Evolutionary conservation across 495 filamentous ascomycete species (phyloP), one percentile per base, ranked within the genome.

Genomic region (Penicillium pulvis): DNA sequence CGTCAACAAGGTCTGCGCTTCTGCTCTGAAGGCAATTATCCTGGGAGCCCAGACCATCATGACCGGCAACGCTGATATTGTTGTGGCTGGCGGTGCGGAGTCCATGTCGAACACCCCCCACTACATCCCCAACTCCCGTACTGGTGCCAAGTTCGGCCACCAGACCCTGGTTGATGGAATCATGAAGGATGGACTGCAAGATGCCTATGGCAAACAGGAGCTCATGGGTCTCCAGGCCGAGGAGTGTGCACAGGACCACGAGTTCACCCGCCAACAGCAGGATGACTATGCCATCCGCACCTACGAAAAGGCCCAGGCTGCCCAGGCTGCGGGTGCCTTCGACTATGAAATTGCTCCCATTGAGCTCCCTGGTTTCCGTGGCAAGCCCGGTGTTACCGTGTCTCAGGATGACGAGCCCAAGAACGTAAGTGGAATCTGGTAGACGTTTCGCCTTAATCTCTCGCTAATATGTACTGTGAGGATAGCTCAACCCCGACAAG

Each of bases 101-200:
- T 94, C 90, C 76, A 98, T 98, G 94, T 93, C 91, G 60, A 98
- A 97, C 79, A 82, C 86, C 49, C 95, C 95, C n/a, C 92, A 98
- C 78, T 98, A 98, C 79, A 85, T 96, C 45, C 90, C 91, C 45
- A 88, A 79, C 66, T 79, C 92, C 26, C 90, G 94, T 63, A 85
- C 75, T 50, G 94, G 94, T 49, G 84, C 86, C 70, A 97, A 97
- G 78, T 98, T 90, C 75, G 94, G 94, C 65, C 82, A 96, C 77
- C 87, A 90, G 70, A 84, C 75, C 33, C 78, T 98, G 56, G 82
- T 98, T 14, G 94, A 98, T 70, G 94, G 92, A 52, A 85, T 98
- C 59, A 83, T 95, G 62, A 89, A 90, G 76, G 94, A 98, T 69
- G 94, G 94, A 51, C 81, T 98, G 57, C 93, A 86, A 4, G 94